Conservation (phyloP, 352 stramenopile genomes). For the Pythium myriotylum region DNA sequence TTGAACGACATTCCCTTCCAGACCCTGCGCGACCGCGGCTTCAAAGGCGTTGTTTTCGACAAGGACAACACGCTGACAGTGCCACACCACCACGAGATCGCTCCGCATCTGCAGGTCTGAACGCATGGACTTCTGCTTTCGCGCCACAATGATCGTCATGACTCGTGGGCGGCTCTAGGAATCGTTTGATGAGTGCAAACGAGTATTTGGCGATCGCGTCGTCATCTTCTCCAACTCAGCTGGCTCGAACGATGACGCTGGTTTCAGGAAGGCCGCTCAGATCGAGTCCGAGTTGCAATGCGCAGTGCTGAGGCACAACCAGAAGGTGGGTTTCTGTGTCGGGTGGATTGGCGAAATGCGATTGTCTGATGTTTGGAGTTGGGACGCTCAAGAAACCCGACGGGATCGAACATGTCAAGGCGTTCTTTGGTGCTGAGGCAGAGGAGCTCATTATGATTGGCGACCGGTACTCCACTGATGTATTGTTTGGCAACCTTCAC, state of each 20-base stretch:
- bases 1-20: constrained; percentile 86
- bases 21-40: constrained; percentile 74
- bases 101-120: constrained; percentile 62
- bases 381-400: constrained; percentile 79
- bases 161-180: constrained; percentile 32
- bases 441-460: constrained; percentile 94
- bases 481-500: constrained; percentile 97
- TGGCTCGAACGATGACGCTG: constrained; percentile 90
- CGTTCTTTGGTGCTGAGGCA: constrained; percentile 82
- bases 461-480: constrained; percentile 96
- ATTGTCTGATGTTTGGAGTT: too few relatives aligned
- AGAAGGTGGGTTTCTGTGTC: constrained; percentile 65
- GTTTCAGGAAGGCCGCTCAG: constrained; percentile 73
- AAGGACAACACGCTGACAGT: constrained; percentile 98
- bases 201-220: constrained; percentile 91
- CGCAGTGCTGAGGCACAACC: constrained; percentile 88
- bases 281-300: constrained; percentile 87
- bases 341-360: not conserved
- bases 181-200: constrained; percentile 72
- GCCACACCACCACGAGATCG: constrained; percentile 87
- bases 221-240: constrained; percentile 97
- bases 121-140: constrained; percentile 31
- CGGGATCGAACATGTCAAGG: constrained; percentile 86
- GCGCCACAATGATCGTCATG: too few relatives aligned
- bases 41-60: constrained; percentile 95